Percentiles rank a stretch among this genome's conserved stretches.
Evolutionary conservation across 768 basidiomycete genomes (phyloP).

Genomic region (Sarcodon aspratus): DNA sequence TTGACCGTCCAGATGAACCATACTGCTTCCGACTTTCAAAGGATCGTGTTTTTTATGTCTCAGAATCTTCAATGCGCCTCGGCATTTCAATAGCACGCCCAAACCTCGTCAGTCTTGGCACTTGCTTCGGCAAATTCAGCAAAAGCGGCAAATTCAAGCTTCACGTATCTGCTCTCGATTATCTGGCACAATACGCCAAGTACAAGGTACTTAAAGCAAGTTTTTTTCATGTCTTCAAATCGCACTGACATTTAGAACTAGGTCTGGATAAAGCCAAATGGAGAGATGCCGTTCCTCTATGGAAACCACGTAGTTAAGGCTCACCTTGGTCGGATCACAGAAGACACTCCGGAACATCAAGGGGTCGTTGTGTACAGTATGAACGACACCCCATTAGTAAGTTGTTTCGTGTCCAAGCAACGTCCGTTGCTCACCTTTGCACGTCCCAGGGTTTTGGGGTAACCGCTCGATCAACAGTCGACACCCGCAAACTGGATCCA

Average conservation of each 20-base stretch:
- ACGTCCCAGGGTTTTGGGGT: conserved; percentile 84
- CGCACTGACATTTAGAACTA: conserved; percentile 17
- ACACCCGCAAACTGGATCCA: conserved; percentile 94
- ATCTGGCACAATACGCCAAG: conserved; percentile 92
- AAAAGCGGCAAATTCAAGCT: conserved; percentile 98
- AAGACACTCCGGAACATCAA: conserved; percentile 98
- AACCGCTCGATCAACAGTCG: conserved; percentile 88
- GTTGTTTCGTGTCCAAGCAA: conserved; percentile 11
- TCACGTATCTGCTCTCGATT: conserved; percentile 88
- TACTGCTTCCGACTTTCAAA: conserved; percentile 94
- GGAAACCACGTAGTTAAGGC: conserved; percentile 98
- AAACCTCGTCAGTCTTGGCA: conserved; percentile 87
- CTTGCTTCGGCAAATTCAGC: conserved; percentile 96
- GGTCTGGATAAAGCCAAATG: conserved; percentile 99
- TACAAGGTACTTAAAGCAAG: conserved; percentile 60
- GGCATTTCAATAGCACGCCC: conserved; percentile 87
- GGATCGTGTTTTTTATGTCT: conserved; percentile 94
- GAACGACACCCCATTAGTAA: conserved; percentile 86
- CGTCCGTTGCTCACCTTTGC: neutral
- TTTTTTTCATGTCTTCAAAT: neutral
- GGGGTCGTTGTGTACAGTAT: conserved; percentile 96
- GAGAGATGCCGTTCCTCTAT: conserved; percentile 98
- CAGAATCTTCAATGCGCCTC: conserved; percentile 87
- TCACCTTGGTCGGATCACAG: conserved; percentile 96
- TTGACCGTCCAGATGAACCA: conserved; percentile 89